Percentiles rank a stretch among this genome's conserved stretches.
phyloP scores from a whole-genome alignment of 1,139 yeast species.

The Blastobotrys petasosporus region DNA sequence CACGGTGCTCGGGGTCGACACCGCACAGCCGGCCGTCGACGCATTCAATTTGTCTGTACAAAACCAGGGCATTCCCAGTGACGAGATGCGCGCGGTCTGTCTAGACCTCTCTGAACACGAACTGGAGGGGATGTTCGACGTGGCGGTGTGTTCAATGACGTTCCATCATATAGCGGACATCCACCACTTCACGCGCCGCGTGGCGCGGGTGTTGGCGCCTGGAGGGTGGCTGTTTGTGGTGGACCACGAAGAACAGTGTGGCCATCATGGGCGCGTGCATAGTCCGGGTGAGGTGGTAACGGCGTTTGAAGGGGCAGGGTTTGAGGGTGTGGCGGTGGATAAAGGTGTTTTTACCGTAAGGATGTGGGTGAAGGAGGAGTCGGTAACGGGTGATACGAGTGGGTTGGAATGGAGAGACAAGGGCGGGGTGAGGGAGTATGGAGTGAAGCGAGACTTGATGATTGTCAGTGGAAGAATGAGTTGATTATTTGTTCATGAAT shows the following conservation, averaged over 20 bases:
- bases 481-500: conserved; percentile 1
- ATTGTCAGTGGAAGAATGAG: conserved; percentile 16
- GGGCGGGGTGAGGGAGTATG: conserved; percentile 15
- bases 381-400: conserved; percentile 5
- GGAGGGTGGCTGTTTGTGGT: conserved; percentile 27
- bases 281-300: conserved; percentile 18
- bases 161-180: conserved; percentile 30
- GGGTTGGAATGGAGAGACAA: conserved; percentile 3
- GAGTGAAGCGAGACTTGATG: conserved; percentile 16
- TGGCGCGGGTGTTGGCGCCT: conserved; percentile 18
- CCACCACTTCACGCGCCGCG: conserved; percentile 18
- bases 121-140: conserved; percentile 21
- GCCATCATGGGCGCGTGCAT: conserved; percentile 14
- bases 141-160: conserved; percentile 26
- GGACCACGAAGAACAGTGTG: conserved; percentile 15
- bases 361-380: conserved; percentile 24
- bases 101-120: conserved; percentile 17
- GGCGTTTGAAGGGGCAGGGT: conserved; percentile 20
- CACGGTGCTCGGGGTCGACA: conserved; percentile 29
- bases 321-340: conserved; percentile 17
- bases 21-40: conserved; percentile 27
- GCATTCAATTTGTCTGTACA: conserved; percentile 19
- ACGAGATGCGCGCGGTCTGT: conserved; percentile 22
- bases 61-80: conserved; percentile 22
- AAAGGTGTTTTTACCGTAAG: conserved; percentile 16